Percentiles rank a stretch among this genome's conserved stretches.
Conservation (phyloP, 805 yeast genomes). For the Pichia rugopelliculosa region DNA sequence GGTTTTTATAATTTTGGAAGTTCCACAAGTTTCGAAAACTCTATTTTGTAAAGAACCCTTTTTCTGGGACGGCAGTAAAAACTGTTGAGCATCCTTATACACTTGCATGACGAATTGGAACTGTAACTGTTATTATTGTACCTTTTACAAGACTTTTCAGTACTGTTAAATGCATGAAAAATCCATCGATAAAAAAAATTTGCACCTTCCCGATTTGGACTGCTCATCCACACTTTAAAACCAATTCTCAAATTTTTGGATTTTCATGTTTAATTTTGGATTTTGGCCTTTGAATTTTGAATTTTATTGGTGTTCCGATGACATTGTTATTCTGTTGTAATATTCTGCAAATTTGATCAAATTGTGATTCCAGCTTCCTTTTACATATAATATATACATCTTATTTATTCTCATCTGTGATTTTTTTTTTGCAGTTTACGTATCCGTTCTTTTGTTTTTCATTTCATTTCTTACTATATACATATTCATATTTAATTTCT, state of each 20-base stretch:
- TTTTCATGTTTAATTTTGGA: neutral
- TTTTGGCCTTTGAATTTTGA: neutral
- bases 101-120: conserved; percentile 30
- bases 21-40: conserved; percentile 43
- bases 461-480: no score
- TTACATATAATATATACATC: no score
- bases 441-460: no score
- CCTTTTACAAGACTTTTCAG: neutral
- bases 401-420: no score
- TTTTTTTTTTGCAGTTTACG: no score
- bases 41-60: conserved; percentile 50
- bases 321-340: no score
- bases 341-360: no score
- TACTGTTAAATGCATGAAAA: neutral
- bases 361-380: no score
- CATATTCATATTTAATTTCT: no score
- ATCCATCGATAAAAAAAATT: neutral
- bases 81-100: conserved; percentile 37
- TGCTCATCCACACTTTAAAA: no score
- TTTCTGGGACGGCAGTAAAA: conserved; percentile 31
- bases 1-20: conserved; percentile 37
- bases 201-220: conserved; percentile 2
- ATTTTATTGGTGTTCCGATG: neutral
- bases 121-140: neutral
- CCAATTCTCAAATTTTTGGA: no score